phyloP scores from a whole-genome alignment of 768 basidiomycete genomes.

The Termitomyces sp. region DNA sequence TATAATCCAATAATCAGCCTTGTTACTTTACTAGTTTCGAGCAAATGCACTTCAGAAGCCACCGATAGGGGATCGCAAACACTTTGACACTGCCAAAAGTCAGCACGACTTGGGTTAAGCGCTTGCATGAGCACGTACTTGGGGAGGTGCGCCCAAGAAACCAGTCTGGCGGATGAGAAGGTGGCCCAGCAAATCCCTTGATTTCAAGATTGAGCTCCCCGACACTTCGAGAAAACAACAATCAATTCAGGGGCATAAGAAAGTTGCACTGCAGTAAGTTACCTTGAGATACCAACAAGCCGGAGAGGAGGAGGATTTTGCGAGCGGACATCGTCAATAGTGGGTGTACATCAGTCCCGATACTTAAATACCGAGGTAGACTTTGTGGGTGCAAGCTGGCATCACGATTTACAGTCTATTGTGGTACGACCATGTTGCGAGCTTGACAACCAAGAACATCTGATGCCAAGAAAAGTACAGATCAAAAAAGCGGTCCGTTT shows the following conservation, averaged over 20 bases:
- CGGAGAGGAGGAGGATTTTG: neutral
- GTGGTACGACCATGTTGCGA: too few species aligned
- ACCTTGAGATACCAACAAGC: conserved; percentile 1
- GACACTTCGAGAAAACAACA: neutral
- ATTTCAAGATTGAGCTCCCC: neutral
- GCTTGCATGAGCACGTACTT: neutral
- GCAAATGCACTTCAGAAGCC: neutral
- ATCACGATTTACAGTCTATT: too few species aligned
- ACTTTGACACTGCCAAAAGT: conserved; percentile 5
- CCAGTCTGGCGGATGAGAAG: conserved; percentile 3
- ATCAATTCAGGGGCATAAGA: neutral
- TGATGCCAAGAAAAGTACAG: too few species aligned
- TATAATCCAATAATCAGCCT: neutral
- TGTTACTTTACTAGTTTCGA: neutral
- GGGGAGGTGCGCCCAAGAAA: neutral
- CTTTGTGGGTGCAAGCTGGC: too few species aligned
- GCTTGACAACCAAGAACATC: too few species aligned
- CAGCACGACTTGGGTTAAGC: conserved; percentile 10
- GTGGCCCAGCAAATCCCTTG: neutral
- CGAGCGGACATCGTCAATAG: neutral
- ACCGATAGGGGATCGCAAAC: neutral
- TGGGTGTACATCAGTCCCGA: too few species aligned
- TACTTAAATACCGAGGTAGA: neutral
- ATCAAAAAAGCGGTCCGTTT: too few species aligned
- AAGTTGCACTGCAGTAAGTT: neutral